Evolutionary conservation across 2,329 filamentous ascomycete genomes (phyloP).

Genomic region (Lachnellula suecica): DNA sequence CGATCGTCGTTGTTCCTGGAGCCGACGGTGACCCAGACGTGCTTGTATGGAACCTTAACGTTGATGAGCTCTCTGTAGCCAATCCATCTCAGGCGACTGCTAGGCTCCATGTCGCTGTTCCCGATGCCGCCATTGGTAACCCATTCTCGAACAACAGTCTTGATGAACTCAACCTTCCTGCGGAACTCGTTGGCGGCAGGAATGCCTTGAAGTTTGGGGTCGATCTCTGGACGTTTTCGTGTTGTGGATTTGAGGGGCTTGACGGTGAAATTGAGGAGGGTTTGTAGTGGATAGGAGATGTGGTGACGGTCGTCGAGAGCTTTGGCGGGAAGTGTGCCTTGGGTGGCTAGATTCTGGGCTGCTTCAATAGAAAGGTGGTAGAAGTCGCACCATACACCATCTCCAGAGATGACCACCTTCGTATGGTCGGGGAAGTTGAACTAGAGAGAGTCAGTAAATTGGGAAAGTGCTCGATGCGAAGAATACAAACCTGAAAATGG

Average conservation of each 20-base stretch:
- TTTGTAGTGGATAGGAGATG: conserved; percentile 70
- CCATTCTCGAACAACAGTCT: conserved; percentile 69
- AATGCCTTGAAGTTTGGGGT: conserved; percentile 59
- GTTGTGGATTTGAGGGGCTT: conserved; percentile 47
- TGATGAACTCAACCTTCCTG: conserved; percentile 72
- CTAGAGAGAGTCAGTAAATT: conserved; percentile 39
- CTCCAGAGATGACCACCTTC: conserved; percentile 74
- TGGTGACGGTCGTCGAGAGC: conserved; percentile 70
- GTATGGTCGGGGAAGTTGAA: conserved; percentile 90
- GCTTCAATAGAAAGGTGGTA: conserved; percentile 74
- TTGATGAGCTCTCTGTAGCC: conserved; percentile 56
- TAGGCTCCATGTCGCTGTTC: conserved; percentile 56
- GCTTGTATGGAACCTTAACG: conserved; percentile 54
- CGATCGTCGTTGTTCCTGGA: conserved; percentile 57
- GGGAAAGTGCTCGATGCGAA: no score
- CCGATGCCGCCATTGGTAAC: conserved; percentile 68
- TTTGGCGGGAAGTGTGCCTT: conserved; percentile 68
- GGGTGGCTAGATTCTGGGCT: conserved; percentile 60
- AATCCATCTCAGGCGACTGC: conserved; percentile 55
- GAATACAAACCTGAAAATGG: conserved; percentile 70
- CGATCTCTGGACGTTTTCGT: conserved; percentile 59
- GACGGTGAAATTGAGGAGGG: conserved; percentile 65
- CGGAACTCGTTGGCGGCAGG: conserved; percentile 72
- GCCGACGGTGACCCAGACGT: conserved; percentile 70
- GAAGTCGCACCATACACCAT: conserved; percentile 75